Evolutionary conservation across 108 stramenopile species (phyloP), one percentile per base, ranked within the genome.

Genomic region (Epipyxis sp.): DNA sequence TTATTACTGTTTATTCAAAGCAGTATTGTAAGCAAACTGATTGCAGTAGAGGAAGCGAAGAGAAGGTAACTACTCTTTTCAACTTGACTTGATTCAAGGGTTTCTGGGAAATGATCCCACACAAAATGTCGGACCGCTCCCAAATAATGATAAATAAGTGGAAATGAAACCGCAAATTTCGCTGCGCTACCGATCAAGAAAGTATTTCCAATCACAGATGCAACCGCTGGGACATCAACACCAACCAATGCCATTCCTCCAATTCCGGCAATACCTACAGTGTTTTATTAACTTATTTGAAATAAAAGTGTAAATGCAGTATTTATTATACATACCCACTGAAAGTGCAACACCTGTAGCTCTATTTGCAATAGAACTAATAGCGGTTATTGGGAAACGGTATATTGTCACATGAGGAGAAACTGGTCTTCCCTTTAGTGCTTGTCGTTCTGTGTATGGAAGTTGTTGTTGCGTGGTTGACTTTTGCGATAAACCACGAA

Each of bases 331-430:
- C 45, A 84, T 85, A 41, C 95, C 97, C 61, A 91, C 88, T 1
- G 91, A 85, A 30, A 96, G 85, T 46, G 81, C 79, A 43, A 89
- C 86, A 0, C 97, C 97, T 20, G 95, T 98, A 46, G 94, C 90
- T 45, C 97, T 94, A 69, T 93, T 95, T 58, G 92, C 89, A 84
- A 96, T 95, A 59, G 91, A 92, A 6, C 92, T 79, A 30, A 96
- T 34, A 44, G 94, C 95, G 16, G 78, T 88, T 1, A 92, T 84
- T 41, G 97, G 97, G 80, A 95, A 95, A 45, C 90, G 77, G 81
- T 96, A 98, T 71, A 95, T 94, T 77, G 91, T 91, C 39, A 98
- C 93, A 82, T 98, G 97, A 32, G 97, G 97, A 43, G 89, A 90
- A 16, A 96, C 91, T 40, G 95, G 95, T 39, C 94, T 88, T 20